These are phyloP conservation scores for Ottelia alismoides DNA, from an alignment of 106 monocot species.

Conservation along the genomic window DNA sequence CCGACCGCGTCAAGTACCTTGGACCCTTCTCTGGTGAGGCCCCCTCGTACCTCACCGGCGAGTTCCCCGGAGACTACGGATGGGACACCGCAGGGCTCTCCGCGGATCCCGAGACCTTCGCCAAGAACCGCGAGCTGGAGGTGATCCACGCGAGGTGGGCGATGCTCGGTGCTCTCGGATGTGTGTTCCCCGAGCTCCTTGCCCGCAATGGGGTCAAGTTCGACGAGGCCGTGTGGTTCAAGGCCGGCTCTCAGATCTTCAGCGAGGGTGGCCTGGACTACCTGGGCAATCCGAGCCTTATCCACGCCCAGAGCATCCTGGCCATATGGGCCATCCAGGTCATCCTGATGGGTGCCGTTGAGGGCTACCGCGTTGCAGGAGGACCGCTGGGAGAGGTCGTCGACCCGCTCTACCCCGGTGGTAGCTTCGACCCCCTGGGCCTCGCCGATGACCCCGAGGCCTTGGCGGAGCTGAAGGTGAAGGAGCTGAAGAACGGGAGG, in stretches of 20 bases:
- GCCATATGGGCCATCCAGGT: conserved; percentile 57
- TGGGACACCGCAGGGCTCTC: conserved; percentile 16
- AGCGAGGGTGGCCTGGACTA: conserved; percentile 16
- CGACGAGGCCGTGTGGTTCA: conserved; percentile 20
- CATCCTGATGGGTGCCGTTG: conserved; percentile 46
- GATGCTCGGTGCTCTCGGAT: conserved; percentile 11
- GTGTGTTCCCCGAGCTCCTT: conserved; percentile 19
- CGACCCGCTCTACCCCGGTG: conserved; percentile 32
- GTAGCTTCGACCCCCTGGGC: conserved; percentile 32
- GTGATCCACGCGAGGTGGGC: conserved; percentile 10
- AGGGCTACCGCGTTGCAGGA: conserved; percentile 48
- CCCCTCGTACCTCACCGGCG: conserved; percentile 38
- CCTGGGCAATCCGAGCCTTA: conserved; percentile 14
- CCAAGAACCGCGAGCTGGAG: conserved; percentile 16
- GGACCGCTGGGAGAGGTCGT: conserved; percentile 47
- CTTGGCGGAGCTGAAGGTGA: conserved; percentile 49
- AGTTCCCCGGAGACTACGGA: conserved; percentile 38
- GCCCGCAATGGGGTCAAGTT: conserved; percentile 19
- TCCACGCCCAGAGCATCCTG: conserved; percentile 59
- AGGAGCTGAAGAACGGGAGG: conserved; percentile 43
- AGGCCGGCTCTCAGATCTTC: conserved; percentile 18
- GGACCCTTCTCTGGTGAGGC: conserved; percentile 35
- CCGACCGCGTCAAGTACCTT: conserved; percentile 17
- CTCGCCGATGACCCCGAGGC: conserved; percentile 44
- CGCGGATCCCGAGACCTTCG: conserved; percentile 11